Evolutionary conservation across 768 basidiomycete genomes (phyloP), one percentile per base, ranked within the genome.

Genomic region (Phylloporus sp.): DNA sequence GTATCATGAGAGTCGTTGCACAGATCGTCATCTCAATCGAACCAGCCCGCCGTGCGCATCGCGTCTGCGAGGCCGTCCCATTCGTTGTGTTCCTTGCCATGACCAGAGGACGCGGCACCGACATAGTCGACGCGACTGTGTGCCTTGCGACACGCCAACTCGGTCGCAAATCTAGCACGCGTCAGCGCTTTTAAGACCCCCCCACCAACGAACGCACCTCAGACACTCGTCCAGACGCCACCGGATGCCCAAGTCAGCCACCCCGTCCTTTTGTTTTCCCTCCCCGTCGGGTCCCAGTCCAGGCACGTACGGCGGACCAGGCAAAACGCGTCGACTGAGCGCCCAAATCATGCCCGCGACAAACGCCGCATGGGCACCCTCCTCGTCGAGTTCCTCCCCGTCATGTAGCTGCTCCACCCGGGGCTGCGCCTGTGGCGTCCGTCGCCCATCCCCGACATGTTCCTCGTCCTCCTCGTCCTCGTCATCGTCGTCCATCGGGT

Each of bases 291-390:
- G 11, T 46, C 31, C 43, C 9, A 31, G 28, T 4, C 55, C 55
- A 4, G 82, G 86, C 9, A 80, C 81, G 63, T 86, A 91, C n/a
- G 86, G 90, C 9, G 77, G 65, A 0, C 90, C 87, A 26, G 89
- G 89, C 38, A 82, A 67, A 42, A 89, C 68, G 36, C 80, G 73
- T 54, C 87, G 69, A 45, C 82, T 89, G 54, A 92, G 61, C 0
- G 88, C 80, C 63, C 80, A 91, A 44, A 92, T 85, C 87, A 92
- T 90, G 8, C 88, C 90, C 0, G 85, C 82, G n/a, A 89, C 77
- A 55, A 90, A 90, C 4, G 87, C 88, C 47, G 86, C 83, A 54
- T 90, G 84, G 2, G 84, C 82, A 1, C 87, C 87, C 9, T 82
- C 77, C 54, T 90, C 87, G 57, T 89, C 88, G 8, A 81, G 68